These are phyloP conservation scores for Daedalea quercina DNA, from an alignment of 768 basidiomycete genomes.

Conservation along the genomic window DNA sequence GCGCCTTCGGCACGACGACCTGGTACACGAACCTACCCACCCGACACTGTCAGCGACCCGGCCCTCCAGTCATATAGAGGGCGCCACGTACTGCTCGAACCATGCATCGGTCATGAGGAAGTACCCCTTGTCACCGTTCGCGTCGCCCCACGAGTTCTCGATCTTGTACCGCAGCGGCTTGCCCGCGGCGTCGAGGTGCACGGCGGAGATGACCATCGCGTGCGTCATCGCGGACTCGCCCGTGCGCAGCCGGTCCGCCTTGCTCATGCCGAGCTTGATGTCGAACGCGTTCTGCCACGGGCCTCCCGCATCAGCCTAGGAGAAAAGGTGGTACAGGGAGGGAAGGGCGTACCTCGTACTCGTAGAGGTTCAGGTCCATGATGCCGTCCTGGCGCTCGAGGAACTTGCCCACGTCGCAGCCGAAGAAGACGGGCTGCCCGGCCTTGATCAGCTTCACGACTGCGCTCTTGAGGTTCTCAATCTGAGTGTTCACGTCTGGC, in stretches of 20 bases:
- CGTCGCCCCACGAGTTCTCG: constrained; percentile 92
- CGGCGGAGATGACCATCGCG: constrained; percentile 91
- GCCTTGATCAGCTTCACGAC: constrained; percentile 85
- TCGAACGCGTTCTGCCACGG: constrained; percentile 72
- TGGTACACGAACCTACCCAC: constrained; percentile 80
- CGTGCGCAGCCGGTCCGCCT: constrained; percentile 77
- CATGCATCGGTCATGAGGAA: constrained; percentile 90
- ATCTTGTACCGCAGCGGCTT: constrained; percentile 89
- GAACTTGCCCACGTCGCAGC: constrained; percentile 91
- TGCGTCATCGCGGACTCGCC: constrained; percentile 92
- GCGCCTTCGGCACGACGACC: constrained; percentile 76
- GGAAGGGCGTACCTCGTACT: constrained; percentile 56
- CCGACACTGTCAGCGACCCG: not conserved
- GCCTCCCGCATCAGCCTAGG: not conserved
- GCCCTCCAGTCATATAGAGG: not conserved
- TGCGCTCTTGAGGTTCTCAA: constrained; percentile 71
- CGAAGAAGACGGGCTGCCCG: constrained; percentile 89
- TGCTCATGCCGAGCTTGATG: constrained; percentile 71
- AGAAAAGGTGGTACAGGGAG: not conserved
- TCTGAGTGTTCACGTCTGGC: constrained; percentile 80
- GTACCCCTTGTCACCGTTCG: constrained; percentile 75
- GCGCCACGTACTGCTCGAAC: constrained; percentile 74
- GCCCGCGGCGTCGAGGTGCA: constrained; percentile 74
- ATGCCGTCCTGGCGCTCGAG: constrained; percentile 66
- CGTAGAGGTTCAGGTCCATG: constrained; percentile 81